These are phyloP conservation scores for Jamesozyma gamospora DNA, from an alignment of 805 yeast genomes.

Conservation along the genomic window DNA sequence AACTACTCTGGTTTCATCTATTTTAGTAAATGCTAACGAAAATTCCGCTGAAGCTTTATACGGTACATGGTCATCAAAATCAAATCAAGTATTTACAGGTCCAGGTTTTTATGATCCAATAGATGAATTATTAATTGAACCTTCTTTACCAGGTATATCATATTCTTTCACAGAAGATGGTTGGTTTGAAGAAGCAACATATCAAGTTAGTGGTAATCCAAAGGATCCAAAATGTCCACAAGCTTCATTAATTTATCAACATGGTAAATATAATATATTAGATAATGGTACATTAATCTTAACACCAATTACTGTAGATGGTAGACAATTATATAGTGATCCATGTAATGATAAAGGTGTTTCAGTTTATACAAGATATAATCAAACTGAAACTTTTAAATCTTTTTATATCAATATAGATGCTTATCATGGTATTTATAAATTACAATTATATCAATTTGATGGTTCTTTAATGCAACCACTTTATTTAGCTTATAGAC, in stretches of 20 bases:
- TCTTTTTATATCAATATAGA: conserved; percentile 55
- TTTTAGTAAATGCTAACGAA: not conserved
- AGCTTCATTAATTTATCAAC: conserved; percentile 79
- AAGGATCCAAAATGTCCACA: conserved; percentile 70
- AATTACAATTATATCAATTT: conserved; percentile 61
- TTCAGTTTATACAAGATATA: conserved; percentile 63
- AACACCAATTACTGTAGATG: conserved; percentile 76
- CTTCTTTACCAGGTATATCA: conserved; percentile 89
- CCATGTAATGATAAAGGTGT: conserved; percentile 65
- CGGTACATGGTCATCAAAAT: conserved; percentile 94
- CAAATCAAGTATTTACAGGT: conserved; percentile 92
- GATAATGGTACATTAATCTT: conserved; percentile 59
- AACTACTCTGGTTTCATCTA: not conserved
- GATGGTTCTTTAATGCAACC: conserved; percentile 82
- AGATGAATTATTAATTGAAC: conserved; percentile 89
- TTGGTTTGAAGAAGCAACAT: conserved; percentile 78
- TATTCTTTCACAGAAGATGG: conserved; percentile 93
- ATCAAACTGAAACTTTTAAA: conserved; percentile 51
- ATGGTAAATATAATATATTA: conserved; percentile 63
- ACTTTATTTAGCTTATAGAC: conserved; percentile 80
- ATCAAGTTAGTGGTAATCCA: conserved; percentile 66
- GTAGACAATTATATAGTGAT: conserved; percentile 79
- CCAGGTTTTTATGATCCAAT: conserved; percentile 95
- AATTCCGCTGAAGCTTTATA: conserved; percentile 2
- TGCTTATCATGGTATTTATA: conserved; percentile 74